Conservation (phyloP, 768 basidiomycete genomes). For the Trametes cubensis region DNA sequence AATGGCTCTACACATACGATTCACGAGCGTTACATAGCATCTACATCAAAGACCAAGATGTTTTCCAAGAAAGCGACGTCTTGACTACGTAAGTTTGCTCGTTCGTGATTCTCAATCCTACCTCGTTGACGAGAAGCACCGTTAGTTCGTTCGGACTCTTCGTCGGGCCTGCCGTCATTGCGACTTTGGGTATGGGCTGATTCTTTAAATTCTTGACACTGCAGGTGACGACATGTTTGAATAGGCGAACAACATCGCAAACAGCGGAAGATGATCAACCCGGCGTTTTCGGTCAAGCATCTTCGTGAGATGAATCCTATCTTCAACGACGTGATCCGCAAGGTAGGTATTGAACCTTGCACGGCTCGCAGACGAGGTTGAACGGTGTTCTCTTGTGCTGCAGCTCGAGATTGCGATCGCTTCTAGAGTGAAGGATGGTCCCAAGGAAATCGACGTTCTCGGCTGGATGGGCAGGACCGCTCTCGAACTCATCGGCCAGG, state of each 20-base stretch:
- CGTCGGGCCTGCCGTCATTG: slow-evolving; percentile 21
- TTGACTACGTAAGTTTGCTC: background rate
- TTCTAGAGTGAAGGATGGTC: slow-evolving; percentile 7
- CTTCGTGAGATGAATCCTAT: slow-evolving; percentile 28
- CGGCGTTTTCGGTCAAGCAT: slow-evolving; percentile 28
- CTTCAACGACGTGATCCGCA: slow-evolving; percentile 25
- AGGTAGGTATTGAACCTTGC: background rate
- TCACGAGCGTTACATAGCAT: slow-evolving; percentile 15
- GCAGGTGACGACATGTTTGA: background rate
- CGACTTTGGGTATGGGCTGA: slow-evolving; percentile 17
- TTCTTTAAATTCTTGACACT: background rate
- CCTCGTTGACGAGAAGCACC: background rate
- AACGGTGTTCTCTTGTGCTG: background rate
- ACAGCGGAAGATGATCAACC: slow-evolving; percentile 27
- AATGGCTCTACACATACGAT: slow-evolving; percentile 13
- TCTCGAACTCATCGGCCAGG: slow-evolving; percentile 46
- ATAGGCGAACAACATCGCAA: slow-evolving; percentile 25
- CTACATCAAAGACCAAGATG: slow-evolving; percentile 16
- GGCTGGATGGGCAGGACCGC: slow-evolving; percentile 32
- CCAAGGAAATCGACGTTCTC: slow-evolving; percentile 28
- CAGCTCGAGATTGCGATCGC: slow-evolving; percentile 22
- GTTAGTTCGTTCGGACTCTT: slow-evolving; percentile 33
- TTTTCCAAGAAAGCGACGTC: slow-evolving; percentile 25
- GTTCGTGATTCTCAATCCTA: background rate
- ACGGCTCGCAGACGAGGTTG: background rate